Evolutionary conservation across 2,329 filamentous ascomycete species (phyloP).

Genomic region (Colletotrichum sp.): DNA sequence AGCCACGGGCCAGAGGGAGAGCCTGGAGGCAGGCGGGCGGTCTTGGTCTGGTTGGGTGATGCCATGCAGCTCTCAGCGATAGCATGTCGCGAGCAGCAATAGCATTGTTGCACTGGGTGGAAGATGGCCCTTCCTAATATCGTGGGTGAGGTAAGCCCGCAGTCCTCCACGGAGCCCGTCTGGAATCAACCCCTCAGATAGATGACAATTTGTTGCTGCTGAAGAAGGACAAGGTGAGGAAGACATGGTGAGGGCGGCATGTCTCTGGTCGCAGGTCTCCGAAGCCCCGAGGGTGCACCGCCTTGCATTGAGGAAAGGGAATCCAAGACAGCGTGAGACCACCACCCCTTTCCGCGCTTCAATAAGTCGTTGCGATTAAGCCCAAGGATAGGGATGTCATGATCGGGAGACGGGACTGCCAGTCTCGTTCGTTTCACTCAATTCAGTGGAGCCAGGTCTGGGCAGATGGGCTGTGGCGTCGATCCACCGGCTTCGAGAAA

Average conservation of each 20-base stretch:
- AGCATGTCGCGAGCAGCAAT: neutral
- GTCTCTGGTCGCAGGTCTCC: neutral
- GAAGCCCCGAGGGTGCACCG: constrained; percentile 2
- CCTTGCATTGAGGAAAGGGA: neutral
- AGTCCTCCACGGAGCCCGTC: neutral
- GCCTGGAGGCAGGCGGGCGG: neutral
- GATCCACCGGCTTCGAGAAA: neutral
- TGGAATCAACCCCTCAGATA: neutral
- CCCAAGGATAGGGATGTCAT: neutral
- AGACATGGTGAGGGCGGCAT: neutral
- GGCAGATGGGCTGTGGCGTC: neutral
- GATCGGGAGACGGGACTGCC: neutral
- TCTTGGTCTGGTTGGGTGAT: neutral
- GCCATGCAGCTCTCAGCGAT: neutral
- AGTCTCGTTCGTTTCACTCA: constrained; percentile 14
- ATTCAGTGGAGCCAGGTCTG: neutral
- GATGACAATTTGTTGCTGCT: neutral
- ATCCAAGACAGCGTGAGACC: constrained; percentile 3
- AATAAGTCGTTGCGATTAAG: constrained; percentile 7
- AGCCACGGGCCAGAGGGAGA: neutral
- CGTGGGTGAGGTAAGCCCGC: neutral
- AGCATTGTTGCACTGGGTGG: neutral
- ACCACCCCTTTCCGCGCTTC: neutral
- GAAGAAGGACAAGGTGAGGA: neutral
- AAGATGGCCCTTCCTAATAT: neutral